phyloP scores from a whole-genome alignment of 2,329 filamentous ascomycete genomes.

The Trichoderma sp. region DNA sequence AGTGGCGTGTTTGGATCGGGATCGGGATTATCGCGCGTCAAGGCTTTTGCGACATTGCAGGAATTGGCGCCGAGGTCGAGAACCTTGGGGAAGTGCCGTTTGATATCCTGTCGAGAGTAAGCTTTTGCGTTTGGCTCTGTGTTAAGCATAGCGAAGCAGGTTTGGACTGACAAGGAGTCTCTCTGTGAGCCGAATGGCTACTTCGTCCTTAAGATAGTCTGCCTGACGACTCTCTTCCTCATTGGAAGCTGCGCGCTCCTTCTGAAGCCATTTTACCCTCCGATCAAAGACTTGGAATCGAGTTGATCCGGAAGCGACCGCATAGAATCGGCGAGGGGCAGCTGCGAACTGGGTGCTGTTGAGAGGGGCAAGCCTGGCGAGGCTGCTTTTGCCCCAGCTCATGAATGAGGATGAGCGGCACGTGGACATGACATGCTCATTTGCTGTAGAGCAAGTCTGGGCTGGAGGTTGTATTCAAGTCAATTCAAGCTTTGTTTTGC shows the following conservation, averaged over 20 bases:
- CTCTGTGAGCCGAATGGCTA: conserved; percentile 80
- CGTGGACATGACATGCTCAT: conserved; percentile 32
- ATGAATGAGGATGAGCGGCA: conserved; percentile 28
- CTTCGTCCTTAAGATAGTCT: conserved; percentile 92
- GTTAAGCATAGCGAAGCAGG: neutral
- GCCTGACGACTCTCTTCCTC: conserved; percentile 70
- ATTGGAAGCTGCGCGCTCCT: conserved; percentile 75
- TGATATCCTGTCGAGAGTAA: conserved; percentile 69
- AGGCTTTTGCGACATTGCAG: conserved; percentile 84
- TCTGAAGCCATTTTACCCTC: conserved; percentile 83
- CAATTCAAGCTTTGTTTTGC: neutral
- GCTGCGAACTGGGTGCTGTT: conserved; percentile 20
- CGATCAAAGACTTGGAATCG: conserved; percentile 90
- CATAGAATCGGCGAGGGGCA: conserved; percentile 58
- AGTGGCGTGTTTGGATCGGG: conserved; percentile 52
- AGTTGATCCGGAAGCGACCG: conserved; percentile 73
- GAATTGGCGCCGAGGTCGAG: conserved; percentile 95
- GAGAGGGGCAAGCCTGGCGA: conserved; percentile 26
- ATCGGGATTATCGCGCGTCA: conserved; percentile 69
- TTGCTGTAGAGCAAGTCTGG: conserved; percentile 19
- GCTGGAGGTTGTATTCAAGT: neutral
- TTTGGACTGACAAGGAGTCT: conserved; percentile 65
- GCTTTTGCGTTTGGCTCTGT: neutral
- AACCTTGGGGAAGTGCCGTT: conserved; percentile 76
- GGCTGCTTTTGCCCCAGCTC: conserved; percentile 25